phyloP scores from a whole-genome alignment of 352 stramenopile genomes.

The Phytophthora colocasiae region DNA sequence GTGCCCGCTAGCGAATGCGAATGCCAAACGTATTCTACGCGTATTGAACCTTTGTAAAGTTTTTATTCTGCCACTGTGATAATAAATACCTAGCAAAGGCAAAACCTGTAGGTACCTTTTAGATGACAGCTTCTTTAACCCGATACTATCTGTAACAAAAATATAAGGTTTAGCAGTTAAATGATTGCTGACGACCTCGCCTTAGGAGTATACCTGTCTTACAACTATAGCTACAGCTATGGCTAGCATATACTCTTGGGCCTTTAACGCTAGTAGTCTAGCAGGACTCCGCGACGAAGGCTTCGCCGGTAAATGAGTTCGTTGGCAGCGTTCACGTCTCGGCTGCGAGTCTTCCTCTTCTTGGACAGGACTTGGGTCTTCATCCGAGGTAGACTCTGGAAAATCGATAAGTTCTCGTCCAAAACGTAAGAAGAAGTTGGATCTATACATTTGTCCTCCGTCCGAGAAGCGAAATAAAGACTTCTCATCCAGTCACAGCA shows the following conservation, averaged over 20 bases:
- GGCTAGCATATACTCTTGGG: too few relatives aligned
- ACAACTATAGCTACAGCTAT: too few relatives aligned
- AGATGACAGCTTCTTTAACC: not conserved
- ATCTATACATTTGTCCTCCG: not conserved
- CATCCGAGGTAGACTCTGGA: not conserved
- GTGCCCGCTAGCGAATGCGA: slow-evolving; percentile 13
- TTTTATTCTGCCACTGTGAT: not conserved
- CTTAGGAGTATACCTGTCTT: too few relatives aligned
- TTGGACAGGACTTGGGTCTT: too few relatives aligned
- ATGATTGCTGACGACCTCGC: too few relatives aligned
- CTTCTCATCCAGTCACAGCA: slow-evolving; percentile 24
- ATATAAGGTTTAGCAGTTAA: too few relatives aligned
- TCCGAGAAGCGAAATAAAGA: slow-evolving; percentile 13
- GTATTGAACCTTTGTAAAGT: slow-evolving; percentile 17
- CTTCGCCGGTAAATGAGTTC: too few relatives aligned
- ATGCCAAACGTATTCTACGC: slow-evolving; percentile 3
- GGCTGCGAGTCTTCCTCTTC: too few relatives aligned
- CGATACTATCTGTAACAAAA: not conserved
- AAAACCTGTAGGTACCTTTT: not conserved
- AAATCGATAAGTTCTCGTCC: not conserved
- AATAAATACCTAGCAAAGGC: not conserved
- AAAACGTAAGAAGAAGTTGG: not conserved
- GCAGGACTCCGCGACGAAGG: too few relatives aligned
- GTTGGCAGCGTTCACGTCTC: too few relatives aligned
- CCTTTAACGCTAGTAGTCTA: too few relatives aligned